Evolutionary conservation across 805 yeast genomes (phyloP).

Genomic region (Ogataea paradorogensis): DNA sequence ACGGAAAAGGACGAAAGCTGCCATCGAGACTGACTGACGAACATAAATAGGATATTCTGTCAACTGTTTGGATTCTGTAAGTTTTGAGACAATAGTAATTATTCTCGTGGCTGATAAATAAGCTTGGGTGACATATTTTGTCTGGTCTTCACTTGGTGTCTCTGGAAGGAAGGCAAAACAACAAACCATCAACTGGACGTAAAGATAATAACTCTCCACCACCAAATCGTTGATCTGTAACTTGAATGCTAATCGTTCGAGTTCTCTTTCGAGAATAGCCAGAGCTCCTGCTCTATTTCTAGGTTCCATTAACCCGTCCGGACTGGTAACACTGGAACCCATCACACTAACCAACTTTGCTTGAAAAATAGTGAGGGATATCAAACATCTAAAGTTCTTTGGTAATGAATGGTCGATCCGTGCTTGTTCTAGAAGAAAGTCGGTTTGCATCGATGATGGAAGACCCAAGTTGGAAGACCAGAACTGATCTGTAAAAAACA

Average conservation of each 20-base stretch:
- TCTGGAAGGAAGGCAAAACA: constrained; percentile 90
- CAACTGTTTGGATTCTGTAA: constrained; percentile 65
- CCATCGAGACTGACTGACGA: constrained; percentile 80
- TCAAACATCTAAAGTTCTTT: constrained; percentile 63
- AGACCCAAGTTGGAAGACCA: constrained; percentile 87
- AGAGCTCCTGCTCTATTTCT: constrained; percentile 77
- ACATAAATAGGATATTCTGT: constrained; percentile 85
- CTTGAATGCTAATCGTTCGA: constrained; percentile 66
- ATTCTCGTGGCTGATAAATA: constrained; percentile 78
- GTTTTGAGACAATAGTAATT: constrained; percentile 70
- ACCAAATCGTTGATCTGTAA: constrained; percentile 63
- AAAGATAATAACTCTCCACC: constrained; percentile 74
- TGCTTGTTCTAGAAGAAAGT: constrained; percentile 77
- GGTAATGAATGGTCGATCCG: constrained; percentile 66
- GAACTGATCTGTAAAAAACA: constrained; percentile 83
- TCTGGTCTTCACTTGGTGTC: constrained; percentile 83
- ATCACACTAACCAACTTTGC: constrained; percentile 77
- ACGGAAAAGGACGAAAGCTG: constrained; percentile 76
- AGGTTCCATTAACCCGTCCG: constrained; percentile 88
- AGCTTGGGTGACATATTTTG: constrained; percentile 77
- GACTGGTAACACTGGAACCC: constrained; percentile 81
- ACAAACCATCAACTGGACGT: constrained; percentile 77
- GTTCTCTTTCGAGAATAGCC: constrained; percentile 72
- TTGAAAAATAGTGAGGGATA: constrained; percentile 76
- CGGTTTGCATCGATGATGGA: constrained; percentile 84